Conservation (phyloP, 352 stramenopile genomes). For the Phytophthora crassamura region DNA sequence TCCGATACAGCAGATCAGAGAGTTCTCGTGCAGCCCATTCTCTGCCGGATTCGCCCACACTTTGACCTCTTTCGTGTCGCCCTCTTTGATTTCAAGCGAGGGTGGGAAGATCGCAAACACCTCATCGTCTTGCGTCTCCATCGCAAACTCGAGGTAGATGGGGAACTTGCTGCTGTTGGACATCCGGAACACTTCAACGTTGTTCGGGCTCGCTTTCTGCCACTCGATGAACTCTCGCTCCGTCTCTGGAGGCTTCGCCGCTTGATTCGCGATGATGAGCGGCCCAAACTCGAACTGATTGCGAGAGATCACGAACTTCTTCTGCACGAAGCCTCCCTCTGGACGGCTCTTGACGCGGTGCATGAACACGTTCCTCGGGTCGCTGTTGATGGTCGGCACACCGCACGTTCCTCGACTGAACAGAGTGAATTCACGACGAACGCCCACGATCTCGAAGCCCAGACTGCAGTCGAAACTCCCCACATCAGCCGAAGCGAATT, state of each 20-base stretch:
- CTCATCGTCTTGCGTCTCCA: constrained; percentile 36
- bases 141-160: constrained; percentile 66
- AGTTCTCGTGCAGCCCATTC: constrained; percentile 71
- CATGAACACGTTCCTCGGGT: constrained; percentile 96
- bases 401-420: constrained; percentile 81
- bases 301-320: constrained; percentile 92
- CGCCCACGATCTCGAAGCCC: constrained; percentile 92
- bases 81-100: constrained; percentile 78
- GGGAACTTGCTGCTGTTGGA: constrained; percentile 89
- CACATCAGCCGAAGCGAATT: constrained; percentile 82
- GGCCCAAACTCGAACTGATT: constrained; percentile 95
- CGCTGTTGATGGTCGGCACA: constrained; percentile 93
- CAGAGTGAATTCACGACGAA: constrained; percentile 84
- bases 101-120: constrained; percentile 83
- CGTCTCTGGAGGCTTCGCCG: constrained; percentile 36
- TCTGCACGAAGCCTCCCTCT: constrained; percentile 76
- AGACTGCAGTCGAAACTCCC: constrained; percentile 86
- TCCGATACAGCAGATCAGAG: constrained; percentile 88
- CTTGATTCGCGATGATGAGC: constrained; percentile 65
- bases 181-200: constrained; percentile 92
- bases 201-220: constrained; percentile 64
- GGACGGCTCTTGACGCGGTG: constrained; percentile 85
- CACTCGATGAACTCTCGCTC: constrained; percentile 60
- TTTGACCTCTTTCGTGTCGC: constrained; percentile 91
- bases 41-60: constrained; percentile 91